Percentiles rank a stretch among this genome's conserved stretches.
Conservation (phyloP, 2,329 filamentous ascomycete genomes). For the Plenodomus biglobosus region DNA sequence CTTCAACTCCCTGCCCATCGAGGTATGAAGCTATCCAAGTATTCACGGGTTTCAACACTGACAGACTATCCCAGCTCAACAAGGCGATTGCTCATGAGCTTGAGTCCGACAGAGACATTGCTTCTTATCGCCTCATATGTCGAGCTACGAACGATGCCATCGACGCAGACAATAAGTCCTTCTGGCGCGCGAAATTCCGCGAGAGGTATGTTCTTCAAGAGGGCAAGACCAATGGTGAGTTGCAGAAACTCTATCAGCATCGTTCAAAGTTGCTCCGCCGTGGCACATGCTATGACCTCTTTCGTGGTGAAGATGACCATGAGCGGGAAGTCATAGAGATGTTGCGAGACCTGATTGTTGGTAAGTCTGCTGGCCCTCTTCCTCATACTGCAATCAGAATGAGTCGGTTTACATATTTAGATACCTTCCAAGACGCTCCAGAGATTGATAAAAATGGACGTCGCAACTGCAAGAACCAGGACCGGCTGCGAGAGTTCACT, state of each 20-base stretch:
- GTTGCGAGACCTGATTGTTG: constrained; percentile 48
- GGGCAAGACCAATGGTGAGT: constrained; percentile 25
- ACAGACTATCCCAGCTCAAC: constrained; percentile 38
- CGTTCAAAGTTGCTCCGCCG: constrained; percentile 26
- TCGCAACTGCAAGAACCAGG: constrained; percentile 41
- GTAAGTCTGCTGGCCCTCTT: constrained; percentile 34
- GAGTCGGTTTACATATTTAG: background rate
- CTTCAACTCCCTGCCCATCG: constrained; percentile 39
- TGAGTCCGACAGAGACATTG: constrained; percentile 48
- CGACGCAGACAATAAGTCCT: constrained; percentile 44
- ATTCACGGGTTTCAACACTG: background rate
- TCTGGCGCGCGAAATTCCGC: constrained; percentile 53
- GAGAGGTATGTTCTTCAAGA: constrained; percentile 44
- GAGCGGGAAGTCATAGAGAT: constrained; percentile 44
- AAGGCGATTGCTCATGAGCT: constrained; percentile 45
- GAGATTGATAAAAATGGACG: constrained; percentile 18
- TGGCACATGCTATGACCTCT: constrained; percentile 20
- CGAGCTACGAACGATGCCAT: constrained; percentile 44
- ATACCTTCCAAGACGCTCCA: constrained; percentile 36
- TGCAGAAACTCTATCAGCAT: constrained; percentile 43
- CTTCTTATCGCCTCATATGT: constrained; percentile 47
- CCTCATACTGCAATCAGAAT: background rate
- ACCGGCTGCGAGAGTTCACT: constrained; percentile 35
- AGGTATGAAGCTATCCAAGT: constrained; percentile 18
- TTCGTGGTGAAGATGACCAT: constrained; percentile 14